phyloP scores from a whole-genome alignment of 2,329 filamentous ascomycete genomes.

The Kalaharituber pfeilii region DNA sequence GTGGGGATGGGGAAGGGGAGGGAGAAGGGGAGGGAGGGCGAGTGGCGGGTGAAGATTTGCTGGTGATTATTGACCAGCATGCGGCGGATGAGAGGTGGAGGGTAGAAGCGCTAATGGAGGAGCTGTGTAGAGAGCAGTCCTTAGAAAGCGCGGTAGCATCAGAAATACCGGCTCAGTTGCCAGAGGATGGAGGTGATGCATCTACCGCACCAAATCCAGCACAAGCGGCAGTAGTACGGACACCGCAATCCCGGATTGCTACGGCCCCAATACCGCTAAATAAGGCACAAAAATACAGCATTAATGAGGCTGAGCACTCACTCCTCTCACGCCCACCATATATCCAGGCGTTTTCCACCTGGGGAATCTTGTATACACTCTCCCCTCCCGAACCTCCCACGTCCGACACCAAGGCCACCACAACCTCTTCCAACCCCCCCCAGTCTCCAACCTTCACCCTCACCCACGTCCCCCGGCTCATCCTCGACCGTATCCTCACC shows the following conservation, averaged over 20 bases:
- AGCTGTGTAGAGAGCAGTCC: slow-evolving; percentile 31
- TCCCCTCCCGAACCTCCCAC: not conserved
- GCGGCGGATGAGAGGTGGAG: slow-evolving; percentile 79
- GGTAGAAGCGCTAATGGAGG: slow-evolving; percentile 53
- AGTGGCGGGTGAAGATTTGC: slow-evolving; percentile 27
- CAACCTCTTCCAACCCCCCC: not conserved
- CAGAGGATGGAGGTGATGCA: not conserved
- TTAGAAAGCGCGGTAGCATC: not conserved
- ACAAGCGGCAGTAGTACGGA: not conserved
- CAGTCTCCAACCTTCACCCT: not conserved
- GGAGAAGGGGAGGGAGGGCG: slow-evolving; percentile 1
- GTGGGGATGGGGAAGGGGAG: not conserved
- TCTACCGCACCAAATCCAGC: not conserved
- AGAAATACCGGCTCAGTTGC: not conserved
- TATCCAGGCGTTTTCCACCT: not conserved
- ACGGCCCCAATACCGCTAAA: slow-evolving; percentile 2
- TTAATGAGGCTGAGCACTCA: slow-evolving; percentile 1
- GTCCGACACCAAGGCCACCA: not conserved
- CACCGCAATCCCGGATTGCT: not conserved
- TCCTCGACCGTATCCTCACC: not conserved
- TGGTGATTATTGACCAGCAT: slow-evolving; percentile 81
- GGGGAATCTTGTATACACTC: not conserved
- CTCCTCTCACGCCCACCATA: not conserved
- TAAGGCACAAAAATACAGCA: not conserved
- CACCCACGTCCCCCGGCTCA: not conserved